Evolutionary conservation across 352 stramenopile species (phyloP).

Genomic region (Phytophthora pinifolia): DNA sequence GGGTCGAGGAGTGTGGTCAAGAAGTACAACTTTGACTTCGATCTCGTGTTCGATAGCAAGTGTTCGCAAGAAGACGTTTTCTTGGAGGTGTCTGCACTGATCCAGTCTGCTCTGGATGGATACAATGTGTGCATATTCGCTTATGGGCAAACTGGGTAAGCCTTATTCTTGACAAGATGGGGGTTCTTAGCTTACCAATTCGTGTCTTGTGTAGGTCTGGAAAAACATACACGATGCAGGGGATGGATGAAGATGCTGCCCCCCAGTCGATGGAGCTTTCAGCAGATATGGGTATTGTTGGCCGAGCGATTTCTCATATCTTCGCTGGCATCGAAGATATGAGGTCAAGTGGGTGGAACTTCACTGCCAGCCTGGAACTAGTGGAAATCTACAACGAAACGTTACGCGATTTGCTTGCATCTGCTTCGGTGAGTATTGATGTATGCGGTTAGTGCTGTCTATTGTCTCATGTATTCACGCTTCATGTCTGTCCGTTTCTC

Average conservation of each 20-base stretch:
- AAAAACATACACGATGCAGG: conserved; percentile 91
- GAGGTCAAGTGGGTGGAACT: conserved; percentile 70
- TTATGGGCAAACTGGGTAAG: conserved; percentile 83
- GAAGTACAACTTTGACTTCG: conserved; percentile 96
- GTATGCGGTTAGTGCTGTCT: neutral
- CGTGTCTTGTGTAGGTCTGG: conserved; percentile 48
- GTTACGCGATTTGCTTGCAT: conserved; percentile 91
- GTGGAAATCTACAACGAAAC: conserved; percentile 99
- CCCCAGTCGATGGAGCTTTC: conserved; percentile 43
- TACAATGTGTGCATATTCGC: conserved; percentile 97
- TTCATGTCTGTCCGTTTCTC: neutral
- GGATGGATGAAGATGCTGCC: conserved; percentile 39
- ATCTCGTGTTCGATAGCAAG: conserved; percentile 95
- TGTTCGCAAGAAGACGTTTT: conserved; percentile 97
- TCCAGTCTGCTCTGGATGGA: conserved; percentile 95
- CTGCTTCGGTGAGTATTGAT: conserved; percentile 40
- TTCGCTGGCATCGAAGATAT: conserved; percentile 69
- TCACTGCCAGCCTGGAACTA: conserved; percentile 78
- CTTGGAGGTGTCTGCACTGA: conserved; percentile 93
- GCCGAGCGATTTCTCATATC: conserved; percentile 75
- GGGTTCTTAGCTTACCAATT: neutral
- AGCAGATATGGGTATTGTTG: conserved; percentile 77
- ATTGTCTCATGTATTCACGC: conserved; percentile 3
- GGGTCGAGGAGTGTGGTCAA: conserved; percentile 56
- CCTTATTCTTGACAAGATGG: neutral